These are phyloP conservation scores for Epithele typhae DNA, from an alignment of 768 basidiomycete genomes.

Conservation along the genomic window DNA sequence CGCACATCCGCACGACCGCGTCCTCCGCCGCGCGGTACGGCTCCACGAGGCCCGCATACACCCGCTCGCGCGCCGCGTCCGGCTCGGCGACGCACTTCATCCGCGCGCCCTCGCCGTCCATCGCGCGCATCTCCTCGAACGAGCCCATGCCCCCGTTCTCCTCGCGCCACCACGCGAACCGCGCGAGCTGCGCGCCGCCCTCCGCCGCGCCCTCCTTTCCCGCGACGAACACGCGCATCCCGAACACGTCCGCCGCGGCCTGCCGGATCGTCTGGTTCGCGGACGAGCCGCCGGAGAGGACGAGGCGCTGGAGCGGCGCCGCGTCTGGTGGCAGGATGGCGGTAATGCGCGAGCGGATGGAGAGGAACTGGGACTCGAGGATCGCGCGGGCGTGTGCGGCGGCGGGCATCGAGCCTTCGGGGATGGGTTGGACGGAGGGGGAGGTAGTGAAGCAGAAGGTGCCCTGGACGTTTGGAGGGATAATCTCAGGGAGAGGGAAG, in stretches of 20 bases:
- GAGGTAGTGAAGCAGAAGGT: slow-evolving; percentile 54
- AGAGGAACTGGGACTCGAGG: slow-evolving; percentile 81
- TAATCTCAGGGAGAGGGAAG: slow-evolving; percentile 85
- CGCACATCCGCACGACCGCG: slow-evolving; percentile 25
- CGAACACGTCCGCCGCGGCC: slow-evolving; percentile 74
- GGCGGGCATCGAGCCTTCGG: slow-evolving; percentile 33
- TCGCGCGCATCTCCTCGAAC: slow-evolving; percentile 61
- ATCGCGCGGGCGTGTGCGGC: slow-evolving; percentile 67
- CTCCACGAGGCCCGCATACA: slow-evolving; percentile 53
- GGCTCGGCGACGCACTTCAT: slow-evolving; percentile 64
- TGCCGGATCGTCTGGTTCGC: slow-evolving; percentile 70
- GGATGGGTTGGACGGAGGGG: slow-evolving; percentile 1
- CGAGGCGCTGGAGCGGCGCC: slow-evolving; percentile 56
- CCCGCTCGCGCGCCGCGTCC: slow-evolving; percentile 33
- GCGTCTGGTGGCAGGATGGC: slow-evolving; percentile 60
- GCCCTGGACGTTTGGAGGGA: slow-evolving; percentile 74
- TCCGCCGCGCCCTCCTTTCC: slow-evolving; percentile 66
- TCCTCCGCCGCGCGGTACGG: slow-evolving; percentile 57
- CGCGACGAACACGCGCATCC: slow-evolving; percentile 68
- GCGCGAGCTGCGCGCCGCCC: slow-evolving; percentile 69
- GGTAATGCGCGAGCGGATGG: slow-evolving; percentile 67
- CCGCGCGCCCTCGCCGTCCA: slow-evolving; percentile 44
- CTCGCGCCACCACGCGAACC: slow-evolving; percentile 66
- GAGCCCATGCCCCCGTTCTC: slow-evolving; percentile 38
- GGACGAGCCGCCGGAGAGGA: slow-evolving; percentile 77